Conservation (phyloP, 2,329 filamentous ascomycete genomes). For the Amesomyces nigricolor region DNA sequence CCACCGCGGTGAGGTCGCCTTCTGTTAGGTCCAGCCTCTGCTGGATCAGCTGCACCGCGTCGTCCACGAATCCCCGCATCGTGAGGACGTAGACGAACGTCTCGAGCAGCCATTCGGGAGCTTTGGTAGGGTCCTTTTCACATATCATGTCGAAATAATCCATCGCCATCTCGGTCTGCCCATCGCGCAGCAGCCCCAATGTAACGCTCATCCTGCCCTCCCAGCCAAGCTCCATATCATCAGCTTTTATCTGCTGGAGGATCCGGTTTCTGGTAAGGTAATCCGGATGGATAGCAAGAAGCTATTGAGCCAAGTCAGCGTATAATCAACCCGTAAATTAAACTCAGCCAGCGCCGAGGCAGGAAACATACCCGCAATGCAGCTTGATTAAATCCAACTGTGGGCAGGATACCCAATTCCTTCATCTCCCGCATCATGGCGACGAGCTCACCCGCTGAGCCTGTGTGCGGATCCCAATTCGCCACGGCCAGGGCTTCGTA, state of each 20-base stretch:
- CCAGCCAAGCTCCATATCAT: constrained; percentile 61
- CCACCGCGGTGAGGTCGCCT: constrained; percentile 36
- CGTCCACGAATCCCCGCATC: constrained; percentile 68
- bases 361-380: constrained; percentile 54
- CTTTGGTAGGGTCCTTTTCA: constrained; percentile 40
- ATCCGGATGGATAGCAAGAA: constrained; percentile 77
- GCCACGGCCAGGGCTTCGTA: constrained; percentile 72
- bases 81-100: constrained; percentile 70
- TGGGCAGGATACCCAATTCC: constrained; percentile 52
- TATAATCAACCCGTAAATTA: constrained; percentile 13
- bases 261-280: constrained; percentile 69
- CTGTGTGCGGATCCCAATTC: constrained; percentile 57
- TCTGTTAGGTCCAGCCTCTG: constrained; percentile 41
- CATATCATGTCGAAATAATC: constrained; percentile 63
- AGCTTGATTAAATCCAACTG: constrained; percentile 63
- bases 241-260: constrained; percentile 65
- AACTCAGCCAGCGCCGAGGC: constrained; percentile 17
- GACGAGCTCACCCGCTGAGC: constrained; percentile 59
- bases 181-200: constrained; percentile 71
- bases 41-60: constrained; percentile 64
- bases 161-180: constrained; percentile 76
- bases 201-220: constrained; percentile 62
- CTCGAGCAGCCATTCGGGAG: constrained; percentile 72
- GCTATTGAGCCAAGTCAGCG: constrained; percentile 37
- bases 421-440: constrained; percentile 70